A percentile compares a stretch with the other conserved stretches of the same genome.
Evolutionary conservation across 768 basidiomycete species (phyloP).

Genomic region (Lentinula raphanica): DNA sequence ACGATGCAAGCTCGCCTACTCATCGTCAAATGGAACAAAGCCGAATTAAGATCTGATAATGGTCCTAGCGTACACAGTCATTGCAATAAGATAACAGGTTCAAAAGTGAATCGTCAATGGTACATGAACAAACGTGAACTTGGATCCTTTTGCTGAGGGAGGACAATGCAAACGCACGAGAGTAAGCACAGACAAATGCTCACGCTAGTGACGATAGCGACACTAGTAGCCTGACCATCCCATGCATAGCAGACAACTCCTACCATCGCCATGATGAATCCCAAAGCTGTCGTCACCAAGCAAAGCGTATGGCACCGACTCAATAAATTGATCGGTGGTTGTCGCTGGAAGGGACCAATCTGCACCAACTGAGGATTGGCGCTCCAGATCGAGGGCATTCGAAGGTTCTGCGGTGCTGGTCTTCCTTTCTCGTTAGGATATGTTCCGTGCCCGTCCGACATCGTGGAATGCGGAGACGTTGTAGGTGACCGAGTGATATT

Average conservation of each 20-base stretch:
- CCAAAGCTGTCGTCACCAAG: constrained; percentile 38
- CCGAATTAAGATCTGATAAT: no score
- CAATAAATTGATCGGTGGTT: constrained; percentile 41
- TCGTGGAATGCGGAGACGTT: neutral
- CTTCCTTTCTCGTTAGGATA: constrained; percentile 4
- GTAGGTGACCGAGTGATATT: constrained; percentile 12
- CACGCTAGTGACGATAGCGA: constrained; percentile 36
- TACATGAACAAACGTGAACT: neutral
- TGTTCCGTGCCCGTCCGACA: neutral
- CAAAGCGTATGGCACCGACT: constrained; percentile 45
- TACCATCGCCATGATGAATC: constrained; percentile 44
- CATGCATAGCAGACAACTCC: constrained; percentile 51
- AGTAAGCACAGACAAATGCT: constrained; percentile 32
- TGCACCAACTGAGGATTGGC: constrained; percentile 47
- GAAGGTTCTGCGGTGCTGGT: constrained; percentile 5
- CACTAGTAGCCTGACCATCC: constrained; percentile 39
- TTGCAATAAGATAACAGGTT: neutral
- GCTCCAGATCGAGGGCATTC: constrained; percentile 27
- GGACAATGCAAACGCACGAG: constrained; percentile 13
- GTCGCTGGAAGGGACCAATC: constrained; percentile 39
- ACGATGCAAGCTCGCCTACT: no score
- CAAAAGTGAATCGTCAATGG: neutral
- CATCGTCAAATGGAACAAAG: no score
- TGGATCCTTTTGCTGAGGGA: constrained; percentile 5
- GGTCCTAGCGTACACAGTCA: no score